A percentile compares a stretch with the other conserved stretches of the same genome.
Conservation (phyloP, 176 grass and related monocot genomes). For the Rhynchospora tenuis region DNA sequence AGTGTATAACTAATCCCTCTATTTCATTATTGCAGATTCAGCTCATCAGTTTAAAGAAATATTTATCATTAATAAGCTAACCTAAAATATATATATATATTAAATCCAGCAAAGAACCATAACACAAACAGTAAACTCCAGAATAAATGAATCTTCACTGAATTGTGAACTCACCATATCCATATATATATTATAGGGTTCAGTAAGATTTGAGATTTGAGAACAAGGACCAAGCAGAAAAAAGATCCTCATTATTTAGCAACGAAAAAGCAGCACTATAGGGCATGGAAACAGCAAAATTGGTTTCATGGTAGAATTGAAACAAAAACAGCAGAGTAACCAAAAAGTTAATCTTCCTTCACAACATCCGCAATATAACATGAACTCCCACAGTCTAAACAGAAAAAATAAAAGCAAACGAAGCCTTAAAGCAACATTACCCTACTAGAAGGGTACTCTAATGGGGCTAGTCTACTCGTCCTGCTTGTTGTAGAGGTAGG, state of each 20-base stretch:
- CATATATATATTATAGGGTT: neutral
- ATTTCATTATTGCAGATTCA: too few species aligned
- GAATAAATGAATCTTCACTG: too few species aligned
- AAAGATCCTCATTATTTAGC: neutral
- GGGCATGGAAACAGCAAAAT: neutral
- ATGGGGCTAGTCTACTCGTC: neutral
- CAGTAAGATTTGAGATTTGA: neutral
- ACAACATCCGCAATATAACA: neutral
- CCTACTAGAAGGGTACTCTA: neutral
- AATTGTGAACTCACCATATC: too few species aligned
- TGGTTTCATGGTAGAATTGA: constrained; percentile 1
- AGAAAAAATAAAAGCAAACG: neutral
- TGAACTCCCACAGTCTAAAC: neutral
- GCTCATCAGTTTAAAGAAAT: too few species aligned
- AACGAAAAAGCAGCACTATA: neutral
- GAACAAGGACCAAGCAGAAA: neutral
- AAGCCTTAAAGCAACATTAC: neutral
- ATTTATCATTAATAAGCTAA: too few species aligned
- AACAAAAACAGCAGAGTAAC: neutral
- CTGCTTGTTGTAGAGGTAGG: constrained; percentile 40
- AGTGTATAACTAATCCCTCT: too few species aligned
- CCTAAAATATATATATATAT: too few species aligned
- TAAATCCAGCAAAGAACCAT: too few species aligned
- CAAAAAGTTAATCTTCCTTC: constrained; percentile 2
- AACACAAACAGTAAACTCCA: too few species aligned